A percentile compares a stretch with the other conserved stretches of the same genome.
Evolutionary conservation across 2,329 filamentous ascomycete species (phyloP).

Genomic region (Cordyceps farinosa): DNA sequence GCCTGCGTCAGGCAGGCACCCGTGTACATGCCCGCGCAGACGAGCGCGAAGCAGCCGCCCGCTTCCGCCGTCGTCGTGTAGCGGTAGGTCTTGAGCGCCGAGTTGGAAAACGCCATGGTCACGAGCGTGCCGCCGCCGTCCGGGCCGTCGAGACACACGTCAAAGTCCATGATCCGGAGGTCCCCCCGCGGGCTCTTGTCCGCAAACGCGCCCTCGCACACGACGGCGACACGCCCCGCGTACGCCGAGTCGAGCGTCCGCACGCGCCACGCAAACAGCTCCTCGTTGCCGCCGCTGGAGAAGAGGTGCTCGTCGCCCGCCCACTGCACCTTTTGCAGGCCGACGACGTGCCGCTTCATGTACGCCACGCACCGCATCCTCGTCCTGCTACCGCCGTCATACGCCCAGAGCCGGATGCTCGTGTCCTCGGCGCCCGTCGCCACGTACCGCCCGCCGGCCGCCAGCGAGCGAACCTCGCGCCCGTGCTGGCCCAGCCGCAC

Average conservation of each 20-base stretch:
- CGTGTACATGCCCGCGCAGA: constrained; percentile 59
- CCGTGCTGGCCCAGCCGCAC: constrained; percentile 75
- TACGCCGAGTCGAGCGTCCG: constrained; percentile 48
- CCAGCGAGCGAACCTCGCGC: constrained; percentile 67
- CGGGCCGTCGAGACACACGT: constrained; percentile 40
- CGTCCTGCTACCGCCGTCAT: constrained; percentile 16
- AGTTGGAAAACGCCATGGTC: constrained; percentile 79
- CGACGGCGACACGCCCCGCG: constrained; percentile 46
- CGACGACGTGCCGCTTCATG: constrained; percentile 74
- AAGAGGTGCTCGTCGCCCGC: constrained; percentile 69
- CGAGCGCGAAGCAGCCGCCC: constrained; percentile 41
- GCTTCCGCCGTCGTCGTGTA: constrained; percentile 35
- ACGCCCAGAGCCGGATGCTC: constrained; percentile 68
- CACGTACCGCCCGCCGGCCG: constrained; percentile 37
- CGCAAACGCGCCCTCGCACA: constrained; percentile 53
- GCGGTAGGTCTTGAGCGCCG: constrained; percentile 61
- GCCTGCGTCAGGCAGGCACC: constrained; percentile 73
- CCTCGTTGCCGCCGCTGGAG: constrained; percentile 82
- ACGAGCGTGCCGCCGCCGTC: constrained; percentile 46
- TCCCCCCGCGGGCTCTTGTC: constrained; percentile 56
- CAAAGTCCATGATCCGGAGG: constrained; percentile 77
- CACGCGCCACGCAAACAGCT: constrained; percentile 82
- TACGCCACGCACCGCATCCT: constrained; percentile 54
- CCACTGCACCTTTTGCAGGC: constrained; percentile 79
- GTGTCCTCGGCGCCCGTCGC: constrained; percentile 73